Percentiles rank a stretch among this genome's conserved stretches.
Evolutionary conservation across 1,284 basidiomycete genomes (phyloP).

Genomic region (Fomes fomentarius): DNA sequence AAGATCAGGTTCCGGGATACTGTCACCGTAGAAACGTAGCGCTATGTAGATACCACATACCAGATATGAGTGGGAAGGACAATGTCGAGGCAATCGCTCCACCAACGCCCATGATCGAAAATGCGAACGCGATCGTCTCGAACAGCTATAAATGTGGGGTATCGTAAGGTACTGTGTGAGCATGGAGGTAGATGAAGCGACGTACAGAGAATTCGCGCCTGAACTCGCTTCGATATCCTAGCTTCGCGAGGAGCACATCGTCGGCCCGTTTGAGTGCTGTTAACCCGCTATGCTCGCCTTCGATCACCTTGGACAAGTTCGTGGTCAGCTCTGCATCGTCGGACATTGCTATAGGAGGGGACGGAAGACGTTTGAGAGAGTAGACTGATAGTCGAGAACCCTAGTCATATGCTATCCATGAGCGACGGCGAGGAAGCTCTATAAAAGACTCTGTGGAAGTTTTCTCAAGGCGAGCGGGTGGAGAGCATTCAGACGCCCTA

Average conservation of each 20-base stretch:
- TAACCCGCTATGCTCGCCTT: slow-evolving; percentile 1
- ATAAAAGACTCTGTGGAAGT: too few species aligned
- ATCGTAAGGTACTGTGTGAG: too few species aligned
- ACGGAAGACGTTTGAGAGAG: too few species aligned
- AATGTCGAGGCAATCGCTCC: slow-evolving; percentile 71
- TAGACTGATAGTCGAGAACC: too few species aligned
- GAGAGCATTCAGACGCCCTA: too few species aligned
- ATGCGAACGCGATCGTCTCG: slow-evolving; percentile 69
- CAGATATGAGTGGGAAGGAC: slow-evolving; percentile 63
- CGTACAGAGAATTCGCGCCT: slow-evolving; percentile 75
- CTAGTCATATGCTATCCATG: too few species aligned
- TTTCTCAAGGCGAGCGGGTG: too few species aligned
- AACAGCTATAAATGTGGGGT: too few species aligned
- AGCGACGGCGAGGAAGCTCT: too few species aligned
- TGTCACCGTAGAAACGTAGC: background rate
- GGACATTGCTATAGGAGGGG: slow-evolving; percentile 8
- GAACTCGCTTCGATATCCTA: slow-evolving; percentile 79
- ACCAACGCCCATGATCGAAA: slow-evolving; percentile 78
- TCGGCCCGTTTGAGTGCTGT: slow-evolving; percentile 45
- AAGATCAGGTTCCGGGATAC: too few species aligned
- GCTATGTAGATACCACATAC: slow-evolving; percentile 36
- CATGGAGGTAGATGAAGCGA: too few species aligned
- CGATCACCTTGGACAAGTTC: too few species aligned
- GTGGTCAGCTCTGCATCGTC: background rate
- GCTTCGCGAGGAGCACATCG: slow-evolving; percentile 58